These are phyloP conservation scores for Calycina marina DNA, from an alignment of 2,329 filamentous ascomycete genomes.

Conservation along the genomic window DNA sequence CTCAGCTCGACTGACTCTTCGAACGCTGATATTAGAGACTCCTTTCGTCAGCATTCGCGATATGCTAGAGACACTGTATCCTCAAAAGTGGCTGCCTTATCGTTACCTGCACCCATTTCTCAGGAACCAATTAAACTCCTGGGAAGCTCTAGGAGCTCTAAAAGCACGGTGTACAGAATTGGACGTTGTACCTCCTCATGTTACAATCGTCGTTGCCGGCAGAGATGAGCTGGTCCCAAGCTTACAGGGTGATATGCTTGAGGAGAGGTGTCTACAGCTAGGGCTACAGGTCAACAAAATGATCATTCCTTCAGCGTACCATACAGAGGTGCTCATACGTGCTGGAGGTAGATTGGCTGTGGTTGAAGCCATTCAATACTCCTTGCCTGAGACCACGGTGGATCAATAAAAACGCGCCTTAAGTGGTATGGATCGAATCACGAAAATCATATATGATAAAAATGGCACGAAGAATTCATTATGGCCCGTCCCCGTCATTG, in stretches of 20 bases:
- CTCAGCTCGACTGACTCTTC: slow-evolving; percentile 16
- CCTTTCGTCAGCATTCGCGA: slow-evolving; percentile 56
- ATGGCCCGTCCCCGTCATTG: no score
- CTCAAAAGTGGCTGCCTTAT: slow-evolving; percentile 69
- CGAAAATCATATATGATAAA: no score
- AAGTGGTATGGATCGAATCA: no score
- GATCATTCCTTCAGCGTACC: slow-evolving; percentile 34
- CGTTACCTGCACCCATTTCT: slow-evolving; percentile 61
- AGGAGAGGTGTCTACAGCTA: slow-evolving; percentile 32
- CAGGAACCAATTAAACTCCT: slow-evolving; percentile 45
- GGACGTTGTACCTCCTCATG: slow-evolving; percentile 6
- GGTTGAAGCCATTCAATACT: slow-evolving; percentile 30
- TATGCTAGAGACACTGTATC: slow-evolving; percentile 61
- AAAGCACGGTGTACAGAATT: slow-evolving; percentile 19
- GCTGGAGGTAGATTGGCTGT: slow-evolving; percentile 30
- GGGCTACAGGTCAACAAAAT: slow-evolving; percentile 31
- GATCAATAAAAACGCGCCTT: no score
- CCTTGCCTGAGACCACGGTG: no score
- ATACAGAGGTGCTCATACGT: slow-evolving; percentile 39
- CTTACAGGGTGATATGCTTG: slow-evolving; percentile 32
- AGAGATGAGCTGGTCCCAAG: slow-evolving; percentile 44
- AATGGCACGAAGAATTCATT: no score
- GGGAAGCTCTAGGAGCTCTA: slow-evolving; percentile 33
- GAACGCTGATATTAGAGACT: slow-evolving; percentile 54
- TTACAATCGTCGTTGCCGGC: slow-evolving; percentile 38